Evolutionary conservation across 805 yeast species (phyloP).

Genomic region (Zygotorulaspora danielsina): DNA sequence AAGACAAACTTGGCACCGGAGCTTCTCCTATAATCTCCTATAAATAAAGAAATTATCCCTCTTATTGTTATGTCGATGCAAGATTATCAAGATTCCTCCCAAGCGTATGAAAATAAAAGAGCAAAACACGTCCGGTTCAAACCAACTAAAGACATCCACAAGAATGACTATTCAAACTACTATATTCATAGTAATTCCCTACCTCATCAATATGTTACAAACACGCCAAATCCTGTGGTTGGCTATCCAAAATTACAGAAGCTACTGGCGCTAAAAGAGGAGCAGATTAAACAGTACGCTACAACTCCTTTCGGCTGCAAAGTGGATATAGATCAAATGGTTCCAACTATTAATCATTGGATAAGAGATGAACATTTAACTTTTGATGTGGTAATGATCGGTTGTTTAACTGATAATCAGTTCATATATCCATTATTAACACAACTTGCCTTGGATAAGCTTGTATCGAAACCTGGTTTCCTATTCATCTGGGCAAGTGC

Average conservation of each 20-base stretch:
- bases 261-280: slow-evolving; percentile 59
- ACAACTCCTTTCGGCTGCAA: slow-evolving; percentile 64
- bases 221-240: slow-evolving; percentile 59
- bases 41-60: no score
- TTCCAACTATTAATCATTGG: slow-evolving; percentile 59
- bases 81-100: no score
- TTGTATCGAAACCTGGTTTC: slow-evolving; percentile 83
- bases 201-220: slow-evolving; percentile 64
- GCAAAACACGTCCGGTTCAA: slow-evolving; percentile 22
- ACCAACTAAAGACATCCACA: slow-evolving; percentile 37
- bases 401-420: slow-evolving; percentile 75
- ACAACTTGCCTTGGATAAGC: slow-evolving; percentile 63
- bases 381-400: slow-evolving; percentile 90
- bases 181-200: slow-evolving; percentile 58
- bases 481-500: slow-evolving; percentile 85
- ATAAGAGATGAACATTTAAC: slow-evolving; percentile 50
- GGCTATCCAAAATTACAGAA: slow-evolving; percentile 84
- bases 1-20: no score
- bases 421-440: slow-evolving; percentile 57
- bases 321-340: slow-evolving; percentile 48
- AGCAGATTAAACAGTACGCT: slow-evolving; percentile 51
- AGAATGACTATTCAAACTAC: slow-evolving; percentile 71
- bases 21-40: no score
- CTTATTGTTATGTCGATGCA: no score
- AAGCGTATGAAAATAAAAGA: slow-evolving; percentile 10